Conservation (phyloP, 768 basidiomycete genomes). For the Cystobasidium onofrii region DNA sequence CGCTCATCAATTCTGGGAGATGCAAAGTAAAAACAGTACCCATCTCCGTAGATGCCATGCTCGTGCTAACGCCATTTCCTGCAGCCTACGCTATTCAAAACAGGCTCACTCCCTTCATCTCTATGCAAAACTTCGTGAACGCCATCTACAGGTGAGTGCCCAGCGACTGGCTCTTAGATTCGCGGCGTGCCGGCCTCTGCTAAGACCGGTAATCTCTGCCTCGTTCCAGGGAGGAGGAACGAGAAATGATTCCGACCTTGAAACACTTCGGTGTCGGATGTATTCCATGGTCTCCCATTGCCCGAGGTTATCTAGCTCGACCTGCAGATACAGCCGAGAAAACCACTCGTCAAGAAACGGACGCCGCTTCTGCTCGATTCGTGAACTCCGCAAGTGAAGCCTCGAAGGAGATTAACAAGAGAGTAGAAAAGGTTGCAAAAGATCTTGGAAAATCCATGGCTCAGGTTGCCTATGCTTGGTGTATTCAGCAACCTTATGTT, state of each 20-base stretch:
- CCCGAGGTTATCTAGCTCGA: constrained; percentile 30
- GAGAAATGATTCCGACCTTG: constrained; percentile 32
- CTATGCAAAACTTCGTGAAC: constrained; percentile 40
- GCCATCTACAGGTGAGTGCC: constrained; percentile 32
- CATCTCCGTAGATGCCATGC: background rate
- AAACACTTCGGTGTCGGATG: constrained; percentile 50
- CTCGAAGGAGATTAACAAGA: constrained; percentile 21
- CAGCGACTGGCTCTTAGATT: no score
- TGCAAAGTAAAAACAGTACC: constrained; percentile 33
- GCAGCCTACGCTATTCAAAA: constrained; percentile 35
- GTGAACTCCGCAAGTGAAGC: background rate
- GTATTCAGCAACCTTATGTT: constrained; percentile 34
- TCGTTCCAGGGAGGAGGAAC: constrained; percentile 27
- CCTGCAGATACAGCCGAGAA: constrained; percentile 11
- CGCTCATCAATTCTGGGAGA: constrained; percentile 44
- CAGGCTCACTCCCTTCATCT: constrained; percentile 38
- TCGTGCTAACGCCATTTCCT: background rate
- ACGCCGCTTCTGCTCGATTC: constrained; percentile 1
- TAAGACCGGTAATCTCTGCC: no score
- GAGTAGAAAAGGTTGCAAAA: constrained; percentile 29
- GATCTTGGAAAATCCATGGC: constrained; percentile 31
- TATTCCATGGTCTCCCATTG: constrained; percentile 52
- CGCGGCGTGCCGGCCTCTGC: no score
- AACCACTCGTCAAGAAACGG: background rate
- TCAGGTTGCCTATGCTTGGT: constrained; percentile 45